phyloP scores from a whole-genome alignment of 1,139 yeast species.

The Scheffersomyces lignicola region DNA sequence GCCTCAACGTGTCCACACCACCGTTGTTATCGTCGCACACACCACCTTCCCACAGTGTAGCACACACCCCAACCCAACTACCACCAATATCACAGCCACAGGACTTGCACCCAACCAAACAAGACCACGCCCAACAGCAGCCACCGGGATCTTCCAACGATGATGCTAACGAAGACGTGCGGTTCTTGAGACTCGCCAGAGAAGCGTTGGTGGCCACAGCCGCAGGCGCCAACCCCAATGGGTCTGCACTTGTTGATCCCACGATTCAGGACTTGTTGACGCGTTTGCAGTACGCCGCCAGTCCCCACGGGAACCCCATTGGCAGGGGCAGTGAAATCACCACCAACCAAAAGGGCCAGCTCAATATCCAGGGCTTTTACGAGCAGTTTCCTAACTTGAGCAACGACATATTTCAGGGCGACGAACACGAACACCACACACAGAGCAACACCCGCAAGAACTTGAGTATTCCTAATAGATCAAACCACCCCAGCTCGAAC shows the following conservation, averaged over 20 bases:
- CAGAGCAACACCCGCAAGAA: background rate
- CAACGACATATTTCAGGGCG: constrained; percentile 36
- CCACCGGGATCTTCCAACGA: constrained; percentile 7
- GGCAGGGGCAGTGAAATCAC: constrained; percentile 33
- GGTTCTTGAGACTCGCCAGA: constrained; percentile 42
- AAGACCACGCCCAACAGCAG: constrained; percentile 1
- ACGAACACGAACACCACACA: background rate
- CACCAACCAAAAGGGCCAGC: constrained; percentile 43
- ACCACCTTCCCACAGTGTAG: constrained; percentile 1
- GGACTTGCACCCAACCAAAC: constrained; percentile 4
- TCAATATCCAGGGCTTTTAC: constrained; percentile 46
- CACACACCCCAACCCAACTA: constrained; percentile 8
- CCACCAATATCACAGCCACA: constrained; percentile 6
- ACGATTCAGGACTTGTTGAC: constrained; percentile 52
- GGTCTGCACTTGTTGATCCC: constrained; percentile 45
- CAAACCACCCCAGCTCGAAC: constrained; percentile 15
- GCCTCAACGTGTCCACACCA: constrained; percentile 5
- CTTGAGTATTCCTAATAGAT: background rate
- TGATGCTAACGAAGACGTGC: constrained; percentile 34
- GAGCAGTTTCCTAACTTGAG: constrained; percentile 45
- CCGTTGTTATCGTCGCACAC: constrained; percentile 3
- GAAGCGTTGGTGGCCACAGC: constrained; percentile 52
- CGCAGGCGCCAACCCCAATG: constrained; percentile 26
- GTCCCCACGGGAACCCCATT: constrained; percentile 56
- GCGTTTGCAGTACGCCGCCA: constrained; percentile 52